These are phyloP conservation scores for Bremia lactucae DNA, from an alignment of 352 stramenopile species.

Conservation along the genomic window DNA sequence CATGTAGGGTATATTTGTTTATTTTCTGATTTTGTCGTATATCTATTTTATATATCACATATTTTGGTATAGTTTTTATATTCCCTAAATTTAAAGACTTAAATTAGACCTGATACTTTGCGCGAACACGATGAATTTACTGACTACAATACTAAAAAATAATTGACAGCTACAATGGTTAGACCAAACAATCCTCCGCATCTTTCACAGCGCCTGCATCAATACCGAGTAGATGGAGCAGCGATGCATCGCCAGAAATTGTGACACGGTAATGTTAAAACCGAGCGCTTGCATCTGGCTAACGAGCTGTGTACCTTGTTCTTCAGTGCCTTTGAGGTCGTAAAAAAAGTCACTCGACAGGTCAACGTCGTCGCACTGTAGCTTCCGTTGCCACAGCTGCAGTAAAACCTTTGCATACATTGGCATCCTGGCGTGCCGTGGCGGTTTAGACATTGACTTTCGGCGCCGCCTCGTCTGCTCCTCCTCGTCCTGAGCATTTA, in stretches of 20 bases:
- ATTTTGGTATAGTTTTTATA: too few relatives aligned
- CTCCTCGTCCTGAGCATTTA: constrained; percentile 32
- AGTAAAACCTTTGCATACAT: constrained; percentile 59
- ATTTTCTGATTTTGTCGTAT: too few relatives aligned
- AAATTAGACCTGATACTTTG: too few relatives aligned
- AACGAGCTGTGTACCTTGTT: constrained; percentile 43
- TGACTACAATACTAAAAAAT: too few relatives aligned
- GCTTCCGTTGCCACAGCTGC: constrained; percentile 47
- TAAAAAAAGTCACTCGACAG: constrained; percentile 60
- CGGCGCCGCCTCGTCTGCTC: constrained; percentile 28
- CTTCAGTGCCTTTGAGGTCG: constrained; percentile 45
- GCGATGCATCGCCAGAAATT: constrained; percentile 49
- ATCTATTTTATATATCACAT: too few relatives aligned
- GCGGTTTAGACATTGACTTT: constrained; percentile 42
- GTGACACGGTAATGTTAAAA: constrained; percentile 47
- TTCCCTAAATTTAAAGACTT: too few relatives aligned
- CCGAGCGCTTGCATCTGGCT: constrained; percentile 51
- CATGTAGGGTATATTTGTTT: too few relatives aligned
- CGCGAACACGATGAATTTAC: too few relatives aligned
- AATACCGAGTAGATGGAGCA: constrained; percentile 71
- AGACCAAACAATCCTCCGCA: too few relatives aligned
- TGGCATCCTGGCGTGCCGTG: constrained; percentile 48
- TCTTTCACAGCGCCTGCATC: constrained; percentile 34
- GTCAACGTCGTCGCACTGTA: constrained; percentile 43
- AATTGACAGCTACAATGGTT: too few relatives aligned